These are phyloP conservation scores for Russula ochroleuca DNA, from an alignment of 768 basidiomycete genomes.

Conservation along the genomic window DNA sequence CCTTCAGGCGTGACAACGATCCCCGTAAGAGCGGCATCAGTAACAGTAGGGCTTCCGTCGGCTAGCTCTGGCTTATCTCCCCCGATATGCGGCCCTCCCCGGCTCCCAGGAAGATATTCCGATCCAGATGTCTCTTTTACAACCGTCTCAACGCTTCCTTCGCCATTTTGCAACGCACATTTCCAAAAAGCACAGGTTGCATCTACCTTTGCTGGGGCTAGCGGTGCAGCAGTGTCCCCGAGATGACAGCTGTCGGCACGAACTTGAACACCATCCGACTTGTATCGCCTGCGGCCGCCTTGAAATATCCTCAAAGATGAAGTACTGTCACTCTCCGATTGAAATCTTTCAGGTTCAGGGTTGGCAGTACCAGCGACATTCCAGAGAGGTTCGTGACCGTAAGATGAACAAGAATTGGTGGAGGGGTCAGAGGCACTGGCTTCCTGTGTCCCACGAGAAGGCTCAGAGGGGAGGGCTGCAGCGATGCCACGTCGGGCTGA, in stretches of 20 bases:
- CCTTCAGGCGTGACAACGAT: conserved; percentile 14
- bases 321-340: background rate
- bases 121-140: background rate
- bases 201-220: conserved; percentile 1
- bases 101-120: background rate
- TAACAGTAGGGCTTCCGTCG: background rate
- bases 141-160: background rate
- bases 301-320: background rate
- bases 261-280: conserved; percentile 18
- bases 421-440: background rate
- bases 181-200: conserved; percentile 10
- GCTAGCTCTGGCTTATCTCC: background rate
- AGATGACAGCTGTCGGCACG: background rate
- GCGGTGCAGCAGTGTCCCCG: background rate
- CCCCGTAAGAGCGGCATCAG: conserved; percentile 4
- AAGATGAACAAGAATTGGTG: background rate
- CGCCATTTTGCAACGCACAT: background rate
- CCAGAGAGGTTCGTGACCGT: background rate
- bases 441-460: background rate
- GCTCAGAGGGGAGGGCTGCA: too few relatives aligned
- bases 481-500: background rate
- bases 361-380: too few relatives aligned
- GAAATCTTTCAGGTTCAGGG: background rate
- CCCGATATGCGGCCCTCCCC: background rate
- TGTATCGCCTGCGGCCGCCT: conserved; percentile 7